Base-by-base conservation (phyloP, 306 rosid genomes). In the Cicer judaicum region DNA sequence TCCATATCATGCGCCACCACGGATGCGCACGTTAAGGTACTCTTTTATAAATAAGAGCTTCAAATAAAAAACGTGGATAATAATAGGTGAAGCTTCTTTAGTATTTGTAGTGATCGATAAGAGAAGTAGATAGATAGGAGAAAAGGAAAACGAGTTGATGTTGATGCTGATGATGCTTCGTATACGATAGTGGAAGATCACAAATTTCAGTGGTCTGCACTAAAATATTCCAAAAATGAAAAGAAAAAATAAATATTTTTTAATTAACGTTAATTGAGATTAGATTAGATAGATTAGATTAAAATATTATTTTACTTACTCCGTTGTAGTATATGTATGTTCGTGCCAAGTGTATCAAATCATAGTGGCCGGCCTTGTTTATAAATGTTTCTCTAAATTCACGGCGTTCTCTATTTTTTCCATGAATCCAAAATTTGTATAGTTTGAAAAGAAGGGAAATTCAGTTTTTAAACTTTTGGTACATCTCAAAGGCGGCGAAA, bases 1-100 rank as follows among this genome's bases (percentile, higher is more conserved):
- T 95, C 98, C 99, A 92, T 94, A 73, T 78, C 81, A 84, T 78
- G 39, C 74, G 73, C 80, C 60, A 10, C 79, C 62, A 9, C 4
- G 6, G 65, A 29, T 70, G 86, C 82, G 76, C 77, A 75, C 56
- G 81, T 82, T 78, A 74, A 44, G 66, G 2, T 43, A 13, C 15
- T 10, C 2, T 34, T 34, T 38, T 56, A 7, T 42, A 55, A 72
- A 57, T 14, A 49, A 18, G 29, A 52, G 24, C 70, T 36, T 21
- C 6, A 34, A 64, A 19, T 21, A 10, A 54, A 13, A n/a, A 15
- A 44, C 40, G 78, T 48, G 16, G 10, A 49, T n/a, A 10, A 48
- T 7, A 19, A 40, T 71, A 53, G 77, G 64, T 50, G 16, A 41
- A 14, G 16, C 15, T 2, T 5, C 12, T 60, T 60, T 60, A 24